Evolutionary conservation across 2,329 filamentous ascomycete species (phyloP), one percentile per base, ranked within the genome.

Genomic region (Stemphylium lycopersici): DNA sequence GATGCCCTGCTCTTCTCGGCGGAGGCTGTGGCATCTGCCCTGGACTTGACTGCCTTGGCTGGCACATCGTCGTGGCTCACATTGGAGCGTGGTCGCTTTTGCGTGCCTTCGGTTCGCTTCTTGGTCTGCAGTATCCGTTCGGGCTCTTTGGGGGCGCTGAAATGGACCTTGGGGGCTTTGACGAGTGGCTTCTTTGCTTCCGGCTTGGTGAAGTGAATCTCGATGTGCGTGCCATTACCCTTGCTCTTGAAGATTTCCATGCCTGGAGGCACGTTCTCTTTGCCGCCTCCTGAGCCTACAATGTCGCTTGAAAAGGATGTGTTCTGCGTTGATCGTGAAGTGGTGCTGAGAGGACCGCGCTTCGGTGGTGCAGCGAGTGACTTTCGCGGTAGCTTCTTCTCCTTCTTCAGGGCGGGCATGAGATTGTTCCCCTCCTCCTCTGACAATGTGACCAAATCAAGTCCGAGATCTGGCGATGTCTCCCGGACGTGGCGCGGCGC

Each of bases 191-290:
- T 66, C 58, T 68, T 69, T 8, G 52, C 43, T 20, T 69, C 59
- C 4, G 67, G 52, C 43, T 69, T 73, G 10, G 61, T 56, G 48
- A 72, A 72, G 53, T 72, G 67, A 56, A 73, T 63, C 18, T 69
- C 62, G 48, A 69, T 69, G 40, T 73, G 65, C 12, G 63, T 69
- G 13, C 65, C 64, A 12, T 53, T 50, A 33, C 59, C 48, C 56
- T 72, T 72, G 46, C 50, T 62, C 39, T 68, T 63, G 8, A 67
- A 55, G 4, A 68, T 59, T 12, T 67, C 64, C 48, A 67, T 60
- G n/a, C 79, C 80, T 1, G 84, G 85, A 12, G 84, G 84, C 4
- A 86, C 65, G 58, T 88, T 88, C 68, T 88, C 85, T 62, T 88
- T 88, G 5, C 85, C 85, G 4, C 79, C 79, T 31, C 83, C 82